Evolutionary conservation across 495 filamentous ascomycete genomes (phyloP).

Genomic region (Hyphodiscus hymeniophilus): DNA sequence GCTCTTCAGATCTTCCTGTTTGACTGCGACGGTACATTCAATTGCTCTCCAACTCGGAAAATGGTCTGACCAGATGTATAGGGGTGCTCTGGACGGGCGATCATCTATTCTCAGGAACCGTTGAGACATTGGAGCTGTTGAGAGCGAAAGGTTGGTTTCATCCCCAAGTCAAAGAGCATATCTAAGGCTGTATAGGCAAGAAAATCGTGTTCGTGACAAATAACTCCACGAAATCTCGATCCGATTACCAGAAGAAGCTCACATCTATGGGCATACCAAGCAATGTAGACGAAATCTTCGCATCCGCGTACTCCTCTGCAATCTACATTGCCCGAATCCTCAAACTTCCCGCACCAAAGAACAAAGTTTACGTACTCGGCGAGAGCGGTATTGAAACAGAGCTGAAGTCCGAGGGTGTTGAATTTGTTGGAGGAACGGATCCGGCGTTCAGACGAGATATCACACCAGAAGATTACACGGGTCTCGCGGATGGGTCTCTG

Average conservation of each 20-base stretch:
- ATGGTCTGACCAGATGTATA: conserved; percentile 28
- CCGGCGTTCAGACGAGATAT: conserved; percentile 67
- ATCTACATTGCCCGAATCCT: conserved; percentile 95
- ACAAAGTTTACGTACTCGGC: conserved; percentile 90
- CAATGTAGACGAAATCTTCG: conserved; percentile 83
- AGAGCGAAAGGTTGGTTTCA: conserved; percentile 58
- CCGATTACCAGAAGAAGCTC: conserved; percentile 87
- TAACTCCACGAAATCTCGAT: conserved; percentile 94
- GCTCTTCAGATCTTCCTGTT: conserved; percentile 73
- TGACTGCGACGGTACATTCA: conserved; percentile 82
- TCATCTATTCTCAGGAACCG: conserved; percentile 71
- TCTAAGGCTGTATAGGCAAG: conserved; percentile 53
- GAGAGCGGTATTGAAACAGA: conserved; percentile 90
- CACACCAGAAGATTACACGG: conserved; percentile 66
- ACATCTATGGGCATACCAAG: conserved; percentile 73
- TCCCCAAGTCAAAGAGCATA: background rate
- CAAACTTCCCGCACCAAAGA: conserved; percentile 62
- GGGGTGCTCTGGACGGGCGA: conserved; percentile 96
- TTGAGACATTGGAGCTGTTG: conserved; percentile 75
- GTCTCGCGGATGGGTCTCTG: conserved; percentile 63
- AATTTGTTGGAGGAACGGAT: conserved; percentile 85
- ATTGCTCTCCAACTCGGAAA: background rate
- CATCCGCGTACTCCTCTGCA: conserved; percentile 86
- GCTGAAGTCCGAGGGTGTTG: conserved; percentile 64
- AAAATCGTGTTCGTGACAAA: conserved; percentile 95